Base-by-base conservation (phyloP, 768 basidiomycete genomes). In the Piloderma croceum region DNA sequence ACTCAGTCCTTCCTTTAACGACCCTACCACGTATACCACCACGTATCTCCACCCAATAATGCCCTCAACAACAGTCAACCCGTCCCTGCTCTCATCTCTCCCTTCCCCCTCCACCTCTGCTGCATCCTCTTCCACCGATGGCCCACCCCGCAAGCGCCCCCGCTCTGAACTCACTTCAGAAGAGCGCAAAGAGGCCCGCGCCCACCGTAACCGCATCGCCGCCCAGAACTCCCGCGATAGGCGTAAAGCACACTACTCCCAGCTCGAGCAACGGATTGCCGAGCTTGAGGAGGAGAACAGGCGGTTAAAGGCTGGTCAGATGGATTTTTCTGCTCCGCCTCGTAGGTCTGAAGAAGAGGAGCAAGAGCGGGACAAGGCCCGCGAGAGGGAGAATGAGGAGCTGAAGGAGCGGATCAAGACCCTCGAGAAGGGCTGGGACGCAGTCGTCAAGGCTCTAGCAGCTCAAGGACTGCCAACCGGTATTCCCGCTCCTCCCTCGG, bases 221-320 rank as follows among this genome's bases (percentile, higher is more conserved):
- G 90, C 90, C 5, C 91, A 94, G 70, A 86, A 91, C 67, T 89
- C 86, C 9, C 81, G 91, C 33, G 91, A 94, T 67, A 76, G 86
- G 51, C 77, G 90, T 42, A 94, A 94, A 62, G 83, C 81, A 12
- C 89, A 93, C 48, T 90, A 83, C 57, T 41, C 67, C 1, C 70
- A 67, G 48, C 81, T 90, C 31, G 81, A 86, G 57, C 73, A 63
- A 25, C 60, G 81, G 34, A 84, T 89, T 3, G 58, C 68, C 10
- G 80, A 85, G 58, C 81, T 89, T 42, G 83, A 89, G 66, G 82
- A 82, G 41, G 90, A 93, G 70, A 93, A 94, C 61, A 65, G 79
- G 25, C 75, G 73, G 31, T 76, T 89, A 19, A 75, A 82, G 3
- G 75, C 81, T 9, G 76, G 79, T 49, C 49, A 48, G 39, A 43